Evolutionary conservation across 768 basidiomycete species (phyloP).

Genomic region (Rhodotorula sphaerocarpa): DNA sequence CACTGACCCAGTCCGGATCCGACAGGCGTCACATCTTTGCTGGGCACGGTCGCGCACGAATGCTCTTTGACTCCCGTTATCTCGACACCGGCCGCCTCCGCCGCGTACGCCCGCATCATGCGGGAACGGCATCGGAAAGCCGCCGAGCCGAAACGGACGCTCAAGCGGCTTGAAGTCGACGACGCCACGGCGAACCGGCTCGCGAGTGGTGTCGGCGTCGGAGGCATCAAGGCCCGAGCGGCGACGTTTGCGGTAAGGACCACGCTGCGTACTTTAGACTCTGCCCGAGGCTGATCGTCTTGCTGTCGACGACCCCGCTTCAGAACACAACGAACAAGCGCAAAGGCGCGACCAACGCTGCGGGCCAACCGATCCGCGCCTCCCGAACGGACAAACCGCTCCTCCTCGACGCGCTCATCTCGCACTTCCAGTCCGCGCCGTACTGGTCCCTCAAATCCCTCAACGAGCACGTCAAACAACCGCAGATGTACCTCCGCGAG

Average conservation of each 20-base stretch:
- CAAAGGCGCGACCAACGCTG: neutral
- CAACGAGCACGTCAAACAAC: constrained; percentile 73
- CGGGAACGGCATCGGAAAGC: constrained; percentile 37
- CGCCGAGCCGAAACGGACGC: constrained; percentile 36
- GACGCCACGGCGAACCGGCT: constrained; percentile 33
- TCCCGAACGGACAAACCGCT: constrained; percentile 64
- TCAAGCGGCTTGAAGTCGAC: constrained; percentile 36
- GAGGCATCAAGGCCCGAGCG: constrained; percentile 28
- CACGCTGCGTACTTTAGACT: no score
- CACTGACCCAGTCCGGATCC: fast-evolving
- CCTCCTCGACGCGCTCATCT: constrained; percentile 72
- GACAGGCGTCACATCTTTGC: constrained; percentile 28
- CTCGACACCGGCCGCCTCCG: constrained; percentile 12
- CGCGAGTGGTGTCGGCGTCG: constrained; percentile 30
- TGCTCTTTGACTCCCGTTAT: constrained; percentile 37
- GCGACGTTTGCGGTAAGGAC: constrained; percentile 33
- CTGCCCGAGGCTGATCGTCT: no score
- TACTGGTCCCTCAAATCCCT: constrained; percentile 72
- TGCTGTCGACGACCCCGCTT: no score
- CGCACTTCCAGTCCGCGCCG: constrained; percentile 65
- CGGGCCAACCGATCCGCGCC: constrained; percentile 51
- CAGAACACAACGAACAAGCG: constrained; percentile 11
- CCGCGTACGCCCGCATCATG: constrained; percentile 37
- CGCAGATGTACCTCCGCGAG: constrained; percentile 78
- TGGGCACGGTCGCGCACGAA: constrained; percentile 37